These are phyloP conservation scores for Apocynum venetum DNA, from an alignment of 257 asterid species.

Conservation along the genomic window DNA sequence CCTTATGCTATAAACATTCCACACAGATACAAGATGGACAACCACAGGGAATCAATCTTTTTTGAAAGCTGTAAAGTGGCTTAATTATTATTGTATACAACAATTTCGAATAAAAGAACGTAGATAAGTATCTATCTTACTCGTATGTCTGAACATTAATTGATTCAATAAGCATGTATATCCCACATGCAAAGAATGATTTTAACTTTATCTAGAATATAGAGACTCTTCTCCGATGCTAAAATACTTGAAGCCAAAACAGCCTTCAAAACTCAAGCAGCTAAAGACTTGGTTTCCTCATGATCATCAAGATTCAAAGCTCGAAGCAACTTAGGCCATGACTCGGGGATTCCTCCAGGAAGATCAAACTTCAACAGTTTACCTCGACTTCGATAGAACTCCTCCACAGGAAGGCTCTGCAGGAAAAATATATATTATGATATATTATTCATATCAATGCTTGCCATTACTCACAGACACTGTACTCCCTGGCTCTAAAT, in stretches of 20 bases:
- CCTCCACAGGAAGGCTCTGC: conserved; percentile 90
- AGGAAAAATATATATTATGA: neutral
- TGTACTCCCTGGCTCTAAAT: neutral
- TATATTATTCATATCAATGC: neutral
- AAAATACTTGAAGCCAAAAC: neutral
- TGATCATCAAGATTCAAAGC: conserved; percentile 73
- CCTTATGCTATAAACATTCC: neutral
- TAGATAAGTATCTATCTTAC: neutral
- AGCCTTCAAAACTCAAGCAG: conserved; percentile 45
- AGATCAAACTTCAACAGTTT: conserved; percentile 80
- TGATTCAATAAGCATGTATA: conserved; percentile 26
- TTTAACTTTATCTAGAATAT: conserved; percentile 19
- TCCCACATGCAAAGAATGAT: conserved; percentile 55
- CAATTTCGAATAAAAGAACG: neutral
- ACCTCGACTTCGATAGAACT: conserved; percentile 69
- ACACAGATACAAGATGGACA: neutral
- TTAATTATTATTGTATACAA: conserved; percentile 4
- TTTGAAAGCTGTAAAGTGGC: neutral
- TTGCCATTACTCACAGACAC: too few relatives aligned
- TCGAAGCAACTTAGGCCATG: conserved; percentile 81
- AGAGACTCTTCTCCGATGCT: neutral
- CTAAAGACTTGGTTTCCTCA: conserved; percentile 57
- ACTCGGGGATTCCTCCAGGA: conserved; percentile 94
- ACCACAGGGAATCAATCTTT: neutral
- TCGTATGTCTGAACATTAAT: neutral